Evolutionary conservation across 371 early-diverging fungal species (phyloP).

Genomic region (Mortierella sp.): DNA sequence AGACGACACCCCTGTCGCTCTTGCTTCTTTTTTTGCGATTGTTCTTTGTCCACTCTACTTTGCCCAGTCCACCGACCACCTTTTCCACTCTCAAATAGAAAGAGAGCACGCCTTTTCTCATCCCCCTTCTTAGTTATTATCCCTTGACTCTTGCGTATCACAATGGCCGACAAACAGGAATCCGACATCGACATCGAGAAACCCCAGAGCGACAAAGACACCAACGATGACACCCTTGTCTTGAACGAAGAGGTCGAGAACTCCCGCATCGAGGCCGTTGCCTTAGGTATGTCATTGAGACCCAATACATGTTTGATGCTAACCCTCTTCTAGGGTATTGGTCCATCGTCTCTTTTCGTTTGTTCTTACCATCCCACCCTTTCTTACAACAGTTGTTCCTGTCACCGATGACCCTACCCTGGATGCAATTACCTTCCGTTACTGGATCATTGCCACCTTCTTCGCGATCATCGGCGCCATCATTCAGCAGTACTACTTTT

Average conservation of each 20-base stretch:
- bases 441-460: constrained; percentile 75
- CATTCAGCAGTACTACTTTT: constrained; percentile 61
- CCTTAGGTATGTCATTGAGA: constrained; percentile 24
- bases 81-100: too few relatives aligned
- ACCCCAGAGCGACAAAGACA: constrained; percentile 54
- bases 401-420: constrained; percentile 70
- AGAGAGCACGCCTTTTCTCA: not conserved
- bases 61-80: not conserved
- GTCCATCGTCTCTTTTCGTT: not conserved
- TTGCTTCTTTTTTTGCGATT: not conserved
- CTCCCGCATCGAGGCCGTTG: constrained; percentile 42
- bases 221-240: constrained; percentile 20
- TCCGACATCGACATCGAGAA: constrained; percentile 1
- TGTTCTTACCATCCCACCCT: not conserved
- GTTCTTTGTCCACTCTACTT: not conserved
- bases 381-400: constrained; percentile 55
- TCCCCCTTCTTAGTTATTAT: not conserved
- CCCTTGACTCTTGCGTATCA: not conserved
- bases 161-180: not conserved
- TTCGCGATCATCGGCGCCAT: constrained; percentile 74
- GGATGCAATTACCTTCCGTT: constrained; percentile 77
- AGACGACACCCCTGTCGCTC: constrained; percentile 4
- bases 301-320: too few relatives aligned
- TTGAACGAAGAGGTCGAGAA: constrained; percentile 32
- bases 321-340: not conserved